These are phyloP conservation scores for Colletotrichum sp. DNA, from an alignment of 2,329 filamentous ascomycete species.

Conservation along the genomic window DNA sequence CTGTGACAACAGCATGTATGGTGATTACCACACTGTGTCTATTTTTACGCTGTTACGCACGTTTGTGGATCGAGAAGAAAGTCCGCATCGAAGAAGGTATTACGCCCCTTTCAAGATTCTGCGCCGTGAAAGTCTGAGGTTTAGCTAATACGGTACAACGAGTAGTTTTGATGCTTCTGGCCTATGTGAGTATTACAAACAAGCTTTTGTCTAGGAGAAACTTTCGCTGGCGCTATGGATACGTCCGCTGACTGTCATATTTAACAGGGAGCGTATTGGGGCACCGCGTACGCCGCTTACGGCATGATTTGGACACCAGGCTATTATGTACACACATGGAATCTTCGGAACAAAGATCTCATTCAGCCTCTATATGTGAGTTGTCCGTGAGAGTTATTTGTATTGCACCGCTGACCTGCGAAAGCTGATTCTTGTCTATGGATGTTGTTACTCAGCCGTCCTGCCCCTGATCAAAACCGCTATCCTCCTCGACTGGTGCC, in stretches of 20 bases:
- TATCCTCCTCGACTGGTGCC: constrained; percentile 20
- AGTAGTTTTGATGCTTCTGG: not conserved
- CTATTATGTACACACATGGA: constrained; percentile 10
- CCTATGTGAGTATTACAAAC: not conserved
- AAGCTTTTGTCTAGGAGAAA: not conserved
- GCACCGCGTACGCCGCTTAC: not conserved
- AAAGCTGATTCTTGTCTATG: not conserved
- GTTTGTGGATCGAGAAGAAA: not conserved
- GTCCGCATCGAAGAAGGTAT: constrained; percentile 8
- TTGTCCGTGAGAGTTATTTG: not conserved
- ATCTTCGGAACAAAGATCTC: not conserved
- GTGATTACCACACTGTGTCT: constrained; percentile 4
- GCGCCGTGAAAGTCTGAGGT: not conserved
- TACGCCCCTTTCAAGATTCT: not conserved
- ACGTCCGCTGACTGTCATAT: not conserved
- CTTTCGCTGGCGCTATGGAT: not conserved
- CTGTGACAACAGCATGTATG: constrained; percentile 3
- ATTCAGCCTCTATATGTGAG: not conserved
- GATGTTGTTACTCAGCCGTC: not conserved
- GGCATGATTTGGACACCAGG: not conserved
- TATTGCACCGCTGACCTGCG: not conserved
- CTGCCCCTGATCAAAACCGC: constrained; percentile 14
- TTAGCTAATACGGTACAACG: not conserved
- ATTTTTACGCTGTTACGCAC: constrained; percentile 3
- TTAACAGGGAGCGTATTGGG: not conserved